Base-by-base conservation (phyloP, 306 rosid genomes). In the Cucurbita moschata region DNA sequence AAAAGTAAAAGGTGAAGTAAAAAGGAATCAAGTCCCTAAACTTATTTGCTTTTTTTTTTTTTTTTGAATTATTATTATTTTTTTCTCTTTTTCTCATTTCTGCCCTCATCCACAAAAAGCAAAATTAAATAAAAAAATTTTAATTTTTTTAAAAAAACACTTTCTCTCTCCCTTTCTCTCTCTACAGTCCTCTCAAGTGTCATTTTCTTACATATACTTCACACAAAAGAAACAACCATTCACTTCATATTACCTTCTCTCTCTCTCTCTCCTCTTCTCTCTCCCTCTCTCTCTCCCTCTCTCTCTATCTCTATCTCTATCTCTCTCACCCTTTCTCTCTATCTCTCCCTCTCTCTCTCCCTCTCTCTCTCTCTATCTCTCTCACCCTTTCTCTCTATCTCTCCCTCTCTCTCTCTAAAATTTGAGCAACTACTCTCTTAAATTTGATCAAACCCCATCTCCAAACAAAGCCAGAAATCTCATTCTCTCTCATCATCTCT, bases 171-270 rank as follows among this genome's bases (percentile, higher is more conserved):
- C 47, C 84, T 67, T 73, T 67, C 75, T 77, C 71, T 81, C 75
- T 77, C 71, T 65, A 59, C 62, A 69, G 81, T 67, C 73, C 81
- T 51, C 87, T 86, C 85, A 87, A 91, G 92, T 91, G 99, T 94
- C 99, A 87, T 94, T 89, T 87, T 91, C 97, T 86, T 91, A 77
- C 97, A 86, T 85, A 94, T 86, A 87, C 97, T 91, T 91, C 96
- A 83, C 95, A 86, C 96, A 86, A 89, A 93, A 87, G 96, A 90
- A 87, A 88, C 92, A 90, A 77, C 92, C 90, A 88, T 88, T 93
- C 91, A 86, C 94, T 92, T 85, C 96, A 93, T 86, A 86, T 70
- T 30, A 69, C 74, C 85, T 86, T 90, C 90, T 85, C 91, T 30
- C 35, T 30, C 35, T 30, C 35, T 1, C 62, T 80, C 82, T 49